Evolutionary conservation across 2,329 filamentous ascomycete genomes (phyloP), one percentile per base, ranked within the genome.

Genomic region (Ascochyta viciae-villosae): DNA sequence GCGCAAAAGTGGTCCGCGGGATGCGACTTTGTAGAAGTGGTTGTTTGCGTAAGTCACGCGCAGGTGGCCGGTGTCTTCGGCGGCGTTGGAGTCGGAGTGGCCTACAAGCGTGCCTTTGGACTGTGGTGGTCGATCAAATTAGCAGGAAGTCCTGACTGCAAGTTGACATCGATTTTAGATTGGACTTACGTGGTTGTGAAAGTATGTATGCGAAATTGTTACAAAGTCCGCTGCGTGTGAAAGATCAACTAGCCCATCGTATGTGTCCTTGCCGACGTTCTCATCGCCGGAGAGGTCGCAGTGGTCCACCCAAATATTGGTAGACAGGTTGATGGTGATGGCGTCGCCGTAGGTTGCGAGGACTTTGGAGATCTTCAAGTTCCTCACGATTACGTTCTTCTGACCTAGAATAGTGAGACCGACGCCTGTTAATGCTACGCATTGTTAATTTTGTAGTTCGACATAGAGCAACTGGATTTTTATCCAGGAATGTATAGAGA

Each of bases 41-140:
- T 89, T 89, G 80, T 88, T 85, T 75, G 82, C 82, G 69, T 87
- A 87, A 50, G 87, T 89, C 37, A 89, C 77, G 71, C 80, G 82
- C 29, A 89, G 80, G 66, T 85, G 79, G 61, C 86, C 86, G 1
- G 70, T 83, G 74, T 89, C 87, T 47, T 67, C 64, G 46, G 67
- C 76, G 26, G 63, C 74, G 74, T 86, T 86, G 75, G 61, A 81
- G 78, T 87, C 83, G 26, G 80, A 83, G 79, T 87, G 85, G 10
- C 83, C 85, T 48, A 86, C 76, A 6, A 87, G 77, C 0, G 81
- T 83, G 15, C 80, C 83, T 72, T 87, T 87, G 77, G 80, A 86
- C 61, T 63, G 15, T 31, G 29, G 29, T 31, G 6, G 16, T 16
- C 6, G 7, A 9, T n/a, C 6, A 10, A 16, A 10, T 35, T 9